phyloP scores from a whole-genome alignment of 2,329 filamentous ascomycete species.

The Xylaria sp. region DNA sequence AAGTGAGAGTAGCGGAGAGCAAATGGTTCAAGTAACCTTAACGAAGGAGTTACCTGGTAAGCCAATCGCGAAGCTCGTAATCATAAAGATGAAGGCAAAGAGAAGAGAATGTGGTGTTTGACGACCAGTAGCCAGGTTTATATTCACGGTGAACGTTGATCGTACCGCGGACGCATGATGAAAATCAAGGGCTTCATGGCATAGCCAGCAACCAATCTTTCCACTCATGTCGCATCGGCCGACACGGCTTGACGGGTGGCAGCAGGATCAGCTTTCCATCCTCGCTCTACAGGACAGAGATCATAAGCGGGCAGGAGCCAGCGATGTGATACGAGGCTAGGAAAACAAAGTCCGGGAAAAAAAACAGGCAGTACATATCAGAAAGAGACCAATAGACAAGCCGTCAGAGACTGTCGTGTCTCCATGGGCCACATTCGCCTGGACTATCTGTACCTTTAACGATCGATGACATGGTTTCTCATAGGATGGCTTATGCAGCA shows the following conservation, averaged over 20 bases:
- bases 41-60: constrained; percentile 47
- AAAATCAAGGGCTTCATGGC: constrained; percentile 10
- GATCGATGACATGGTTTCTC: constrained; percentile 11
- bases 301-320: constrained; percentile 20
- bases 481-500: constrained; percentile 26
- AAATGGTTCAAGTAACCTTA: constrained; percentile 46
- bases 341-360: constrained; percentile 22
- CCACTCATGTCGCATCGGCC: constrained; percentile 5
- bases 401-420: not conserved
- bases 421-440: constrained; percentile 12
- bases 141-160: constrained; percentile 19
- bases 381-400: constrained; percentile 15
- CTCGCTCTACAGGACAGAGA: constrained; percentile 15
- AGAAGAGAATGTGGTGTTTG: not conserved
- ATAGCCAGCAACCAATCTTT: constrained; percentile 6
- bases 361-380: constrained; percentile 1
- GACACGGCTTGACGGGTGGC: constrained; percentile 25
- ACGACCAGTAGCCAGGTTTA: constrained; percentile 19
- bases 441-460: constrained; percentile 12
- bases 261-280: constrained; percentile 23
- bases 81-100: not conserved
- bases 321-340: constrained; percentile 37
- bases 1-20: constrained; percentile 30
- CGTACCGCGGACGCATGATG: not conserved
- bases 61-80: constrained; percentile 3